Evolutionary conservation across 176 grass and related monocot species (phyloP).

Genomic region (Carex littledalei): DNA sequence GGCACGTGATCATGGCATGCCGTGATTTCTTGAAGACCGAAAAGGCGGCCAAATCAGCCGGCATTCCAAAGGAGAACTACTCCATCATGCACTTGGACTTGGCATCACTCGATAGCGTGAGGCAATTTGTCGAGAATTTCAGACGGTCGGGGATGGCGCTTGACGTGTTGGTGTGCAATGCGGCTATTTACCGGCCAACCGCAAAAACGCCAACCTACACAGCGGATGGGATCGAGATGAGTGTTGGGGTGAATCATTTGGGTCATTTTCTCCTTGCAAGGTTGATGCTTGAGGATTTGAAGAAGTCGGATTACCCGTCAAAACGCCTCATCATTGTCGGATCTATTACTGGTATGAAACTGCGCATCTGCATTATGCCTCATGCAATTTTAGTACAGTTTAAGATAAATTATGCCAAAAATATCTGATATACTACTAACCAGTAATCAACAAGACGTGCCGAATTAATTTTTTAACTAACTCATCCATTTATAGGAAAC

Average conservation of each 20-base stretch:
- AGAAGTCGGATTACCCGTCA: slow-evolving; percentile 65
- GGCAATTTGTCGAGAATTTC: slow-evolving; percentile 62
- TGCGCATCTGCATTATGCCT: neutral
- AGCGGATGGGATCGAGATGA: slow-evolving; percentile 80
- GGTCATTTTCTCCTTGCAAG: slow-evolving; percentile 82
- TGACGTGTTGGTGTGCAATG: slow-evolving; percentile 85
- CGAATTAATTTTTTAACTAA: neutral
- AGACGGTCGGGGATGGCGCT: slow-evolving; percentile 53
- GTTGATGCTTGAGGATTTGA: slow-evolving; percentile 50
- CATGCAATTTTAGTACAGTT: neutral
- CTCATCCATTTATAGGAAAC: slow-evolving; percentile 28
- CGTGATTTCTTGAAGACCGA: slow-evolving; percentile 81
- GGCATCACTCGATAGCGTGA: slow-evolving; percentile 81
- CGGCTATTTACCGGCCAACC: slow-evolving; percentile 79
- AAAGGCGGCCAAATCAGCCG: slow-evolving; percentile 58
- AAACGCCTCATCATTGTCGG: slow-evolving; percentile 79
- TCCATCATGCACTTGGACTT: slow-evolving; percentile 81
- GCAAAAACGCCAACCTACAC: slow-evolving; percentile 66
- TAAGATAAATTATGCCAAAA: neutral
- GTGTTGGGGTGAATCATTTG: slow-evolving; percentile 86
- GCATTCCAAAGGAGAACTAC: slow-evolving; percentile 70
- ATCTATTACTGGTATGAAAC: slow-evolving; percentile 57
- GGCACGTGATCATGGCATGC: slow-evolving; percentile 93
- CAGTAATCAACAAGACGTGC: neutral
- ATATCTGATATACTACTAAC: neutral